Evolutionary conservation across 1,139 yeast genomes (phyloP).

Genomic region (Eremothecium gossypii): DNA sequence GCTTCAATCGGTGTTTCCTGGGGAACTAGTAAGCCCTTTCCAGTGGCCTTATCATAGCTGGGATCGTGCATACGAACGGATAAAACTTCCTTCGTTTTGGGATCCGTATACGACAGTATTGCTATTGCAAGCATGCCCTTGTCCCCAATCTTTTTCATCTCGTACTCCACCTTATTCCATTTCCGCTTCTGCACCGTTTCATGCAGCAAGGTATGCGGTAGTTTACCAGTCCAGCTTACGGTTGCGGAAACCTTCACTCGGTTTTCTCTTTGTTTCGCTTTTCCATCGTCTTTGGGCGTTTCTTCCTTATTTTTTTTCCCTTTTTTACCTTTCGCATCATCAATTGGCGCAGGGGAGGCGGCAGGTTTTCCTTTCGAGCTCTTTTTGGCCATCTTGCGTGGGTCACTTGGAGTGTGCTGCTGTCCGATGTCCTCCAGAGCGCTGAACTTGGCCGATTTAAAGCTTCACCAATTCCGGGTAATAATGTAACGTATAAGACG

Average conservation of each 20-base stretch:
- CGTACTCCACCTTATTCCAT: slow-evolving; percentile 81
- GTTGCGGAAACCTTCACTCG: slow-evolving; percentile 47
- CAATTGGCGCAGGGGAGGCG: slow-evolving; percentile 8
- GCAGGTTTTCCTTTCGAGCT: slow-evolving; percentile 7
- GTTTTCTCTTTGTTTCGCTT: slow-evolving; percentile 20
- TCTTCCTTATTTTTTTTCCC: slow-evolving; percentile 13
- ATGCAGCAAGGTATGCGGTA: slow-evolving; percentile 77
- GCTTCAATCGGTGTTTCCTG: slow-evolving; percentile 83
- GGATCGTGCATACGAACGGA: slow-evolving; percentile 57
- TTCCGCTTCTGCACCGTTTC: slow-evolving; percentile 83
- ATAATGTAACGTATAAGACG: not conserved
- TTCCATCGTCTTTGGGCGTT: slow-evolving; percentile 15
- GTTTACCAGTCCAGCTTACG: slow-evolving; percentile 85
- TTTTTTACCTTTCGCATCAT: slow-evolving; percentile 17
- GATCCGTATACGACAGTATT: slow-evolving; percentile 61
- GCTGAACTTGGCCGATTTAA: not conserved
- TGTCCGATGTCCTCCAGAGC: no score
- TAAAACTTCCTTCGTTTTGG: slow-evolving; percentile 65
- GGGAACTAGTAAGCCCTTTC: slow-evolving; percentile 39
- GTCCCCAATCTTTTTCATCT: slow-evolving; percentile 44
- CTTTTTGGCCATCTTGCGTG: slow-evolving; percentile 13
- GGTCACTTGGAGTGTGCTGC: no score
- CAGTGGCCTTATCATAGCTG: slow-evolving; percentile 29
- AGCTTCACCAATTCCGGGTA: slow-evolving; percentile 1
- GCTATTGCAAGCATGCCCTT: slow-evolving; percentile 57